These are phyloP conservation scores for Termitomyces sp. DNA, from an alignment of 768 basidiomycete species.

Conservation along the genomic window DNA sequence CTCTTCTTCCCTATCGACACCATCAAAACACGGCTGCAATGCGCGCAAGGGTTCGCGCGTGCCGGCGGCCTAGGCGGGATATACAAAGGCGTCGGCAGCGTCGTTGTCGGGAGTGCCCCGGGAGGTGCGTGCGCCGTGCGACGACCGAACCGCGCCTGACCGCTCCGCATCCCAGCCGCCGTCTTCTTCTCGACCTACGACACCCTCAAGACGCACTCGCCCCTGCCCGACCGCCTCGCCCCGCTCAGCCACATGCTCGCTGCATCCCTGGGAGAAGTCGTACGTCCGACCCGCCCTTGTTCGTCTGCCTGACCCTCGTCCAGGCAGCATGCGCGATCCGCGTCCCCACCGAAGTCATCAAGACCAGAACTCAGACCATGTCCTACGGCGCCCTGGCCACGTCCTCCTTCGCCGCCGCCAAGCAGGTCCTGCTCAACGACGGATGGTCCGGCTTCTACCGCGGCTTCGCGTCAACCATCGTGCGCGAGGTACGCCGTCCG, in stretches of 20 bases:
- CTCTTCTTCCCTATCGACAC: constrained; percentile 98
- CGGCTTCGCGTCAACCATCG: constrained; percentile 78
- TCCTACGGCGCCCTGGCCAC: constrained; percentile 52
- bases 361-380: constrained; percentile 86
- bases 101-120: constrained; percentile 91
- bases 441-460: constrained; percentile 81
- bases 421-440: constrained; percentile 47
- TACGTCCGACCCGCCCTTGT: too few species aligned
- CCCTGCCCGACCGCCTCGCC: constrained; percentile 51
- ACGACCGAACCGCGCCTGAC: too few species aligned
- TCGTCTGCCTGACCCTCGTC: too few species aligned
- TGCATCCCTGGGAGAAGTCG: constrained; percentile 58
- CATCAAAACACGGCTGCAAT: constrained; percentile 92
- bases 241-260: constrained; percentile 55
- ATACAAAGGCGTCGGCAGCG: constrained; percentile 92
- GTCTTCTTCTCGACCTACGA: constrained; percentile 96
- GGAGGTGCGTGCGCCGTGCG: too few species aligned
- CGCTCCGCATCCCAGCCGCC: too few species aligned
- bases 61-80: constrained; percentile 87
- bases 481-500: constrained; percentile 44
- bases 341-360: constrained; percentile 95
- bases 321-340: constrained; percentile 88
- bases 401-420: constrained; percentile 59
- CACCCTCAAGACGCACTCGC: constrained; percentile 70
- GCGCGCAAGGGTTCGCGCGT: constrained; percentile 74